Percentiles rank a stretch among this genome's conserved stretches.
Conservation (phyloP, 345 rosid species). For the Anacardium occidentale region DNA sequence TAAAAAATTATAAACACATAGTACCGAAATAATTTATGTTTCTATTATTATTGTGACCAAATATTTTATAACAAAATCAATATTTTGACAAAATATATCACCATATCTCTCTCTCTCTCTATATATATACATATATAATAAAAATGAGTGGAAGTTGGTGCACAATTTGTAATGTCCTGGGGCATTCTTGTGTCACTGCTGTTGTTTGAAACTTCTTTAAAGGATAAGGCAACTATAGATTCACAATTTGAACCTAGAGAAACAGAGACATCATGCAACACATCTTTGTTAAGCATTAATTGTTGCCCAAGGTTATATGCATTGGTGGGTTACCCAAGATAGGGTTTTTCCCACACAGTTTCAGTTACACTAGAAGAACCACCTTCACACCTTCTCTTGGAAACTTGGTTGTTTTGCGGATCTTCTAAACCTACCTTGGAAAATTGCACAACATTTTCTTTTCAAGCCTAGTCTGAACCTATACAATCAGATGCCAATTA, state of each 20-base stretch:
- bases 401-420: constrained; percentile 28
- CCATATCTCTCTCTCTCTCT: too few species aligned
- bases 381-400: constrained; percentile 20
- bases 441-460: constrained; percentile 56
- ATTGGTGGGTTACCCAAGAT: neutral
- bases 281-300: constrained; percentile 19
- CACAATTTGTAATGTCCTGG: constrained; percentile 21
- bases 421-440: constrained; percentile 55
- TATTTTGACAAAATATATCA: too few species aligned
- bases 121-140: too few species aligned
- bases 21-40: too few species aligned
- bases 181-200: constrained; percentile 5
- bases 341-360: constrained; percentile 15
- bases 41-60: too few species aligned
- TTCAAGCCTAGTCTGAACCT: constrained; percentile 64
- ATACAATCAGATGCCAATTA: constrained; percentile 7
- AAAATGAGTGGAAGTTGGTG: too few species aligned
- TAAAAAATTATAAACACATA: too few species aligned
- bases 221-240: constrained; percentile 22
- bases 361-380: constrained; percentile 27
- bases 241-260: constrained; percentile 18
- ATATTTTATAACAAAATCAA: too few species aligned
- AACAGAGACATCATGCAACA: constrained; percentile 11
- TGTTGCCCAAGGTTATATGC: constrained; percentile 24
- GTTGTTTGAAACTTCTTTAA: constrained; percentile 29